A percentile compares a stretch with the other conserved stretches of the same genome.
Conservation (phyloP, 73 alveolate genomes). For the Paramecium biaurelia region DNA sequence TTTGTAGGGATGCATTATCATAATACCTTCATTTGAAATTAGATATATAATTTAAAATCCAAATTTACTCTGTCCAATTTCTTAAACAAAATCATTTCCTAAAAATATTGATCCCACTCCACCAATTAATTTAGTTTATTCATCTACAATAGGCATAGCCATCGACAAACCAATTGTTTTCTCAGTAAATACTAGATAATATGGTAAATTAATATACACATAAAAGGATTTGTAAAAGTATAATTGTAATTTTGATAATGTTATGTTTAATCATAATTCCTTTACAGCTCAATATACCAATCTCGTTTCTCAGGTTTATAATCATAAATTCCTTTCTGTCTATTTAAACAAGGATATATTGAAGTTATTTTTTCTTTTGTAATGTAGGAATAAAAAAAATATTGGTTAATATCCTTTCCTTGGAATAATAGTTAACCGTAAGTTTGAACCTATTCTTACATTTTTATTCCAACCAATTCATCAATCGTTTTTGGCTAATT, state of each 20-base stretch:
- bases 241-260: neutral
- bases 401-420: neutral
- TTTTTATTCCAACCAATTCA: neutral
- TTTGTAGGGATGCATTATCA: neutral
- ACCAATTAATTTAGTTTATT: neutral
- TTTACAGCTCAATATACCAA: conserved; percentile 9
- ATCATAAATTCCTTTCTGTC: neutral
- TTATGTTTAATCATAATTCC: neutral
- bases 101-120: neutral
- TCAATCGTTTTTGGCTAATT: neutral
- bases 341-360: neutral
- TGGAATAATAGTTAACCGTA: neutral
- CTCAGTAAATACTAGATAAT: neutral
- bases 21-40: neutral
- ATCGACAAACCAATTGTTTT: neutral
- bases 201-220: neutral
- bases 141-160: conserved; percentile 19
- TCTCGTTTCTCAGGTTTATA: neutral
- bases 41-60: neutral
- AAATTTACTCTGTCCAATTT: neutral
- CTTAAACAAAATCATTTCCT: neutral
- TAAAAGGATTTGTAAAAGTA: neutral
- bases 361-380: neutral
- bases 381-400: neutral
- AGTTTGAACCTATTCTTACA: neutral